Conservation (phyloP, 164 flowering plant genomes). For the Macadamia tetraphylla region DNA sequence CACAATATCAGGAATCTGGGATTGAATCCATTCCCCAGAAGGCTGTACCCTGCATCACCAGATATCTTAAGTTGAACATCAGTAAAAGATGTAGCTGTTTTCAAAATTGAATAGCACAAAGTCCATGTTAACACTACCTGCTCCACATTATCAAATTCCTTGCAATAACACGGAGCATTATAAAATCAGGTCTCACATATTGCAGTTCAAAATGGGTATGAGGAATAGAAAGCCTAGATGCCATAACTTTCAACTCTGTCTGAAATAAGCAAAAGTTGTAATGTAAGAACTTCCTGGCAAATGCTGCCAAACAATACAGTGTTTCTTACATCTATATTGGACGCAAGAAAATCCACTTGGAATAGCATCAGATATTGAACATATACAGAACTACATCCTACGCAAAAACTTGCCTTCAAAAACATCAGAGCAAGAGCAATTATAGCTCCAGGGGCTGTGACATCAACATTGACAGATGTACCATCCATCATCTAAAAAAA, state of each 20-base stretch:
- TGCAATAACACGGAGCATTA: slow-evolving; percentile 95
- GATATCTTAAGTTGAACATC: slow-evolving; percentile 10
- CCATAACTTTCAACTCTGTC: slow-evolving; percentile 77
- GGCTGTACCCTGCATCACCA: slow-evolving; percentile 54
- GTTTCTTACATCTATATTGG: background rate
- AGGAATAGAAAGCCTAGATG: slow-evolving; percentile 75
- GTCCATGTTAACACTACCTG: slow-evolving; percentile 42
- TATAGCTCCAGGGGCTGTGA: slow-evolving; percentile 97
- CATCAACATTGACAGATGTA: slow-evolving; percentile 71
- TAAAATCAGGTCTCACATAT: slow-evolving; percentile 94
- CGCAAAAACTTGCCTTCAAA: slow-evolving; percentile 55
- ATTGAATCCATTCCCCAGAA: slow-evolving; percentile 71
- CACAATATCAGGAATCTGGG: slow-evolving; percentile 81
- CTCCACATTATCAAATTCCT: slow-evolving; percentile 93
- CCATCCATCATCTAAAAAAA: slow-evolving; percentile 66
- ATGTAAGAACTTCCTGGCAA: slow-evolving; percentile 1
- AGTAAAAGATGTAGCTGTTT: background rate
- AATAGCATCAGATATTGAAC: background rate
- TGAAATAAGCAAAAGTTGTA: slow-evolving; percentile 25
- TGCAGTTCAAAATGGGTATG: slow-evolving; percentile 74
- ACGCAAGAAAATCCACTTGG: background rate
- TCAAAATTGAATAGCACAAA: background rate
- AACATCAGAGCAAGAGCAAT: slow-evolving; percentile 84
- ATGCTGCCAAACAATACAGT: background rate
- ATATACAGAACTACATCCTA: background rate